These are phyloP conservation scores for Cylindrodendrum hubeiense DNA, from an alignment of 2,329 filamentous ascomycete species.

Conservation along the genomic window DNA sequence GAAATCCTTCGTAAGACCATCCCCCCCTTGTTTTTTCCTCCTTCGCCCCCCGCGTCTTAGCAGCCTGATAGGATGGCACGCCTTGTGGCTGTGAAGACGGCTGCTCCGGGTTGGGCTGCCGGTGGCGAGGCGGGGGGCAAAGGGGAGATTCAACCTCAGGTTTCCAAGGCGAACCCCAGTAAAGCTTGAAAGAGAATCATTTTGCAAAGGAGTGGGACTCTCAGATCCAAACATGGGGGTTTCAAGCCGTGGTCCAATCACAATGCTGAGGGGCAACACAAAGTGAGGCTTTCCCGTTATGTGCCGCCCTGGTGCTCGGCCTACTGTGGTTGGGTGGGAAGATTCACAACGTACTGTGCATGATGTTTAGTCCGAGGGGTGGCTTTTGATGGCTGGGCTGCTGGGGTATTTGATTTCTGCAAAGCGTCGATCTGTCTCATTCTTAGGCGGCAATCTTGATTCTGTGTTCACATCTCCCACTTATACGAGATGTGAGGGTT, in stretches of 20 bases:
- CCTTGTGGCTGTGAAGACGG: background rate
- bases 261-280: background rate
- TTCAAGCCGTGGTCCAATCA: constrained; percentile 8
- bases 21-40: background rate
- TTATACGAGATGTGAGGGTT: constrained; percentile 1
- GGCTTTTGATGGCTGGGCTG: background rate
- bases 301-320: background rate
- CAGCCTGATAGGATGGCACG: background rate
- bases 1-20: background rate
- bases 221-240: background rate
- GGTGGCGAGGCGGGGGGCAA: background rate
- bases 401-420: background rate
- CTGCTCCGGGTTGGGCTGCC: background rate
- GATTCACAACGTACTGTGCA: constrained; percentile 3
- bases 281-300: constrained; percentile 5
- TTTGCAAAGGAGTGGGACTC: background rate
- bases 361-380: background rate
- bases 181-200: background rate
- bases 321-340: constrained; percentile 5
- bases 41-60: background rate
- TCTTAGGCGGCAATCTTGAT: background rate
- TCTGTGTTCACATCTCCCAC: constrained; percentile 1
- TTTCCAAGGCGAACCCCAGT: background rate
- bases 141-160: background rate
- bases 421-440: constrained; percentile 14